Evolutionary conservation across 2,329 filamentous ascomycete genomes (phyloP), one percentile per base, ranked within the genome.

Genomic region (Diaporthe ampelina): DNA sequence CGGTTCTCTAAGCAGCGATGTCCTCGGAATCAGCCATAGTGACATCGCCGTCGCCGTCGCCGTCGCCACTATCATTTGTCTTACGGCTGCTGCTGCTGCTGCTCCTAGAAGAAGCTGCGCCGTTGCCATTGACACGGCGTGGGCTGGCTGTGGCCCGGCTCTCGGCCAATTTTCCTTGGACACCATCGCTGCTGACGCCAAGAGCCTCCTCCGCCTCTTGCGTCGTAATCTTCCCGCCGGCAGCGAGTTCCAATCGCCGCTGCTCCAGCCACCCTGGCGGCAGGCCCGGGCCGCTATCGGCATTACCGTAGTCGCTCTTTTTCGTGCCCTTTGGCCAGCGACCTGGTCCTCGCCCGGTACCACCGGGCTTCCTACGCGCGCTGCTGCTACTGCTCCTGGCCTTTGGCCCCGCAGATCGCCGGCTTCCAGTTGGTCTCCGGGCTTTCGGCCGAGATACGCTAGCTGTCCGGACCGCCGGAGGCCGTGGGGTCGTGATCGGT

Each of bases 301-400:
- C 91, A 76, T 92, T 92, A 0, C 91, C 91, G 73, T 93, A 93
- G 78, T 93, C 91, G 52, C 89, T 89, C 80, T 93, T 93, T 81
- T 92, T 93, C 0, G 91, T 92, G 7, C 91, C 91, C 79, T 92
- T 93, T 0, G 91, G 91, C 90, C 90, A 93, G 56, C 91, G 86
- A 0, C 91, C 91, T 1, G 91, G 91, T 0, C 91, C 91, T 69
- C 91, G 87, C 2, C 91, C 91, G 0, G 91, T 93, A 5, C 91
- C 91, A 2, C 91, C 90, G 7, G 87, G 85, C 81, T 90, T 91
- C 58, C 89, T 85, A 69, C 88, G 86, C n/a, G 84, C 82, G 19
- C 85, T 81, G 74, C 80, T 83, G 74, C 80, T 83, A 65, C 80
- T 83, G 72, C 82, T 82, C 75, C 84, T 86, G n/a, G 84, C 85